Evolutionary conservation across 805 yeast genomes (phyloP).

Genomic region (Saccharomycopsis fodiens): DNA sequence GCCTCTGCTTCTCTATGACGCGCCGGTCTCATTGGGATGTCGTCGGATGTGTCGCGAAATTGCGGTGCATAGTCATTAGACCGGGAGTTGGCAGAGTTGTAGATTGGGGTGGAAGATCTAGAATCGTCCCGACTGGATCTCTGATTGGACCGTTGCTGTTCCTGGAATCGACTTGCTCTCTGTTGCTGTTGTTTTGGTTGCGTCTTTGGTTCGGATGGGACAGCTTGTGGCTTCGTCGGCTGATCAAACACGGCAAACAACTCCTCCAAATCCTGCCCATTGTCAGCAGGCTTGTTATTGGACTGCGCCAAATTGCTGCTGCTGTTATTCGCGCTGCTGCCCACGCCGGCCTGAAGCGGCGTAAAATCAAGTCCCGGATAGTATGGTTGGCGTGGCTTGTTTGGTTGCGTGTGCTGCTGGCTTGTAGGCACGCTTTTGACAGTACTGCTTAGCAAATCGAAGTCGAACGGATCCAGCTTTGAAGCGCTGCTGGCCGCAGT

Average conservation of each 20-base stretch:
- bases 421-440: background rate
- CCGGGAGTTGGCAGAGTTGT: background rate
- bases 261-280: slow-evolving; percentile 25
- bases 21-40: background rate
- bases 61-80: background rate
- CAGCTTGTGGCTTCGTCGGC: slow-evolving; percentile 12
- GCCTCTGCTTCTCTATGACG: background rate
- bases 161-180: background rate
- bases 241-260: slow-evolving; percentile 28
- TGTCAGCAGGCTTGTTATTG: background rate
- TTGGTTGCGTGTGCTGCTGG: slow-evolving; percentile 1
- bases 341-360: background rate
- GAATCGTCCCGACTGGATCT: background rate
- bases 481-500: background rate
- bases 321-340: background rate
- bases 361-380: slow-evolving; percentile 17
- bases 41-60: background rate
- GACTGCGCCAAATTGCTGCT: background rate
- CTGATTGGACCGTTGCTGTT: background rate
- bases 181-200: background rate
- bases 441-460: background rate
- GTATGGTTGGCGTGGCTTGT: too few species aligned
- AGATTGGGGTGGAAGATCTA: background rate
- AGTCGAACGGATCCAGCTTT: background rate
- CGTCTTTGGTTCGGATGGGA: background rate